Conservation (phyloP, 2,329 filamentous ascomycete genomes). For the Paecilomyces formosus region DNA sequence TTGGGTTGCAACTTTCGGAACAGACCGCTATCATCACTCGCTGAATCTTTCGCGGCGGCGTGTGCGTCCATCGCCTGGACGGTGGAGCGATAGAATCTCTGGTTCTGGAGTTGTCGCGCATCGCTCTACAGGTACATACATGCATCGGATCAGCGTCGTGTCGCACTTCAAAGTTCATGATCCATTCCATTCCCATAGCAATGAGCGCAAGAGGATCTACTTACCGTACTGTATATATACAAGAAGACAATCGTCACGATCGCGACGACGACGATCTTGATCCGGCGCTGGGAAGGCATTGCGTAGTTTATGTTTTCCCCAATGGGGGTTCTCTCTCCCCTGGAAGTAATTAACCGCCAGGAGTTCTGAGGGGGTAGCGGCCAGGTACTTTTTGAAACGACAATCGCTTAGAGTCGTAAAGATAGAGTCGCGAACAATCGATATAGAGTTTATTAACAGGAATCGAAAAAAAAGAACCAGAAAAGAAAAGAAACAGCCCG, state of each 20-base stretch:
- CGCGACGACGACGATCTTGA: conserved; percentile 60
- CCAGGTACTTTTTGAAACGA: background rate
- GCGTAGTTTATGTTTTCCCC: conserved; percentile 3
- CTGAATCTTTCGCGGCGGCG: conserved; percentile 32
- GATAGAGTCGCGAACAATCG: background rate
- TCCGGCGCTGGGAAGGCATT: conserved; percentile 65
- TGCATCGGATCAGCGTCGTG: background rate
- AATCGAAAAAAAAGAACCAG: background rate
- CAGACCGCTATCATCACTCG: conserved; percentile 52
- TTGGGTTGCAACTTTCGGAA: conserved; percentile 62
- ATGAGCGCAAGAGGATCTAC: conserved; percentile 11
- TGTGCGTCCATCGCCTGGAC: conserved; percentile 46
- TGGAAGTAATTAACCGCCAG: background rate
- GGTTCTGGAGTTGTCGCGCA: conserved; percentile 31
- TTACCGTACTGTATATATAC: conserved; percentile 65
- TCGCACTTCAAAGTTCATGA: background rate
- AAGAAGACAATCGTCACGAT: conserved; percentile 58
- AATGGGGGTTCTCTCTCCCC: background rate
- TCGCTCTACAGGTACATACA: conserved; percentile 19
- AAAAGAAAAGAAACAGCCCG: background rate
- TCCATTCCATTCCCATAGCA: background rate
- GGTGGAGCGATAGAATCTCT: conserved; percentile 50
- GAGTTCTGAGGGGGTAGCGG: background rate
- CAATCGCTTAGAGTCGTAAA: background rate
- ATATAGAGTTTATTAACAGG: background rate